These are phyloP conservation scores for Pseudohyphozyma bogoriensis DNA, from an alignment of 768 basidiomycete species.

Conservation along the genomic window DNA sequence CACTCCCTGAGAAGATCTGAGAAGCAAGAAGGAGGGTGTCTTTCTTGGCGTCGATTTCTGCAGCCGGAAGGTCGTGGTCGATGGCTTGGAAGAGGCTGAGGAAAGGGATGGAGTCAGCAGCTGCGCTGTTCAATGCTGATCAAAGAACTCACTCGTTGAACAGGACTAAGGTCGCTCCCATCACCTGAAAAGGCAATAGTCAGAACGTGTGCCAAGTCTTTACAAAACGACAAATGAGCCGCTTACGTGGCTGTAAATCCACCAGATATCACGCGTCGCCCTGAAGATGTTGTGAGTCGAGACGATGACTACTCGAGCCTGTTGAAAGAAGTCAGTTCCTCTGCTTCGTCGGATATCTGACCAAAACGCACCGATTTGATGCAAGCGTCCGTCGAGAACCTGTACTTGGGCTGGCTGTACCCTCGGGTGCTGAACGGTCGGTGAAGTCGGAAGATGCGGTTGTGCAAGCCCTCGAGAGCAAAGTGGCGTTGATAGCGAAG, in stretches of 20 bases:
- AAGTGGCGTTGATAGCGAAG: constrained; percentile 27
- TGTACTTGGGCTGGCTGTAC: constrained; percentile 17
- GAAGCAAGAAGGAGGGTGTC: constrained; percentile 25
- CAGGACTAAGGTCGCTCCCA: constrained; percentile 25
- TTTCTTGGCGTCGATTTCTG: constrained; percentile 23
- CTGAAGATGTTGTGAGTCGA: constrained; percentile 24
- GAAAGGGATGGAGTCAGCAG: not conserved
- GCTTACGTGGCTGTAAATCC: constrained; percentile 21
- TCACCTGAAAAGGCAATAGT: not conserved
- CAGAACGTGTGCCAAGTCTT: too few relatives aligned
- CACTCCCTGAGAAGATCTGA: constrained; percentile 21
- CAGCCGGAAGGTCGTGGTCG: constrained; percentile 21
- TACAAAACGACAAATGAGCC: not conserved
- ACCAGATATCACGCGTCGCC: constrained; percentile 21
- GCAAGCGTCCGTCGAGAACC: constrained; percentile 10
- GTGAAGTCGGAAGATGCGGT: constrained; percentile 27
- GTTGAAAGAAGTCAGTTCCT: constrained; percentile 14
- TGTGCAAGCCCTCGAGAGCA: constrained; percentile 26
- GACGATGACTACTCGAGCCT: constrained; percentile 18
- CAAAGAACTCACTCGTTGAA: constrained; percentile 19
- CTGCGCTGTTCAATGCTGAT: too few relatives aligned
- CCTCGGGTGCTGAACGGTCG: constrained; percentile 10
- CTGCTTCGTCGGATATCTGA: too few relatives aligned
- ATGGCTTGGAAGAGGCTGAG: constrained; percentile 28
- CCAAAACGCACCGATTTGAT: not conserved